A percentile compares a stretch with the other conserved stretches of the same genome.
Conservation (phyloP, 805 yeast genomes). For the Candida boidinii region DNA sequence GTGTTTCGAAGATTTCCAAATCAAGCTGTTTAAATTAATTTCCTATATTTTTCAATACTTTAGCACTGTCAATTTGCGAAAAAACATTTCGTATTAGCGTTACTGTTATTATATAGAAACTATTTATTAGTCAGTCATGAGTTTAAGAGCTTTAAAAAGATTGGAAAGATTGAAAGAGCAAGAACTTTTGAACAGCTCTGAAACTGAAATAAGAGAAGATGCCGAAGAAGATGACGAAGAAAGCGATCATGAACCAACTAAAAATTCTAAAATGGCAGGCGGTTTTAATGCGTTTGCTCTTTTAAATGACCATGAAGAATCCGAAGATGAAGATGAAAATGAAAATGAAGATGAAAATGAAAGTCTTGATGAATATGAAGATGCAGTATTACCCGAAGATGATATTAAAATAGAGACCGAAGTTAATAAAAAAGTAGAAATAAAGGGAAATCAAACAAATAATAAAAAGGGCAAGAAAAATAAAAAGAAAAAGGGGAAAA, state of each 20-base stretch:
- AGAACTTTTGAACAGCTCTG: constrained; percentile 13
- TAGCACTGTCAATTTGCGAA: no score
- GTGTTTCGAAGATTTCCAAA: no score
- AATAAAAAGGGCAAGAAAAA: constrained; percentile 13
- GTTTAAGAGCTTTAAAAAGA: constrained; percentile 38
- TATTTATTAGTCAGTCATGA: no score
- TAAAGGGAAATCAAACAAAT: constrained; percentile 7
- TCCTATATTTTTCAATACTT: no score
- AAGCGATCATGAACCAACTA: constrained; percentile 1
- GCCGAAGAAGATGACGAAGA: constrained; percentile 10
- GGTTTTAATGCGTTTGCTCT: constrained; percentile 37
- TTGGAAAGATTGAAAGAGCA: constrained; percentile 27
- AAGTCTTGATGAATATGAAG: constrained; percentile 1
- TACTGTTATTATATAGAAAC: no score
- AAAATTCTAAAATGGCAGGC: constrained; percentile 3
- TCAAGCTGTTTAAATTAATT: no score
- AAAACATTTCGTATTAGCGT: no score
- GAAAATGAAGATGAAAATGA: constrained; percentile 8
- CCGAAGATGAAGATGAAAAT: constrained; percentile 12
- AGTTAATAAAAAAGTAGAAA: neutral
- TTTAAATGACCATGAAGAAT: constrained; percentile 25
- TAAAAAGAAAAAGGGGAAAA: constrained; percentile 12
- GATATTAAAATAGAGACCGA: constrained; percentile 1
- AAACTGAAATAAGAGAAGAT: constrained; percentile 1
- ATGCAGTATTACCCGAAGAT: neutral